Conservation (phyloP, 225 moss, liverwort and hornwort species). For the Rhytidiadelphus loreus region DNA sequence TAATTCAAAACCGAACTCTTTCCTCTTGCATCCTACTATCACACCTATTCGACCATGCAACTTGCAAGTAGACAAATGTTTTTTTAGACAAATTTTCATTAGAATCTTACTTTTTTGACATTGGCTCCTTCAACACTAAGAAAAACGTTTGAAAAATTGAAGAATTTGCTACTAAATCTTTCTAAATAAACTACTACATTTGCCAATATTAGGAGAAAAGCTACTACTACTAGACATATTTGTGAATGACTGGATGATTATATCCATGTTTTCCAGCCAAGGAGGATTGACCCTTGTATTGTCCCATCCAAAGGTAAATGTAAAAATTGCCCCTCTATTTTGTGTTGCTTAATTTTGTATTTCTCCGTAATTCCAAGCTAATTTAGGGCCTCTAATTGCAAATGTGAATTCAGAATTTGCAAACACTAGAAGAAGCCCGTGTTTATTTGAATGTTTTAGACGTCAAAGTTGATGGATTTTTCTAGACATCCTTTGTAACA, state of each 20-base stretch:
- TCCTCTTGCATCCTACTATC: neutral
- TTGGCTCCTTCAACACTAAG: neutral
- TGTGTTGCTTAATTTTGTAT: too few relatives aligned
- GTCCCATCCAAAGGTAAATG: too few relatives aligned
- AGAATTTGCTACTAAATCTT: fast-evolving
- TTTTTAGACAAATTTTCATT: fast-evolving
- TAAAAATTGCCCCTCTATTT: too few relatives aligned
- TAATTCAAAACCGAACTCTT: neutral
- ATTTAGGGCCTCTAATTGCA: too few relatives aligned
- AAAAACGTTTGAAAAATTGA: neutral
- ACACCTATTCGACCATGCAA: neutral
- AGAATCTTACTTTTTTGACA: neutral
- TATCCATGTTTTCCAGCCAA: neutral
- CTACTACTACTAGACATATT: neutral
- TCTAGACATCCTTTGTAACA: too few relatives aligned
- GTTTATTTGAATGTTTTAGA: too few relatives aligned
- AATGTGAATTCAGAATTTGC: too few relatives aligned
- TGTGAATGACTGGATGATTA: neutral
- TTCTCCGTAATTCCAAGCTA: too few relatives aligned
- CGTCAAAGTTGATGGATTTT: too few relatives aligned
- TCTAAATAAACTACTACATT: neutral
- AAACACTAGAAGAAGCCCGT: too few relatives aligned
- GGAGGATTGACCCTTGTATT: too few relatives aligned
- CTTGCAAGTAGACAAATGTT: fast-evolving
- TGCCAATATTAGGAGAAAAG: neutral